phyloP scores from a whole-genome alignment of 1,139 yeast species.

The Yamadazyma triangularis region DNA sequence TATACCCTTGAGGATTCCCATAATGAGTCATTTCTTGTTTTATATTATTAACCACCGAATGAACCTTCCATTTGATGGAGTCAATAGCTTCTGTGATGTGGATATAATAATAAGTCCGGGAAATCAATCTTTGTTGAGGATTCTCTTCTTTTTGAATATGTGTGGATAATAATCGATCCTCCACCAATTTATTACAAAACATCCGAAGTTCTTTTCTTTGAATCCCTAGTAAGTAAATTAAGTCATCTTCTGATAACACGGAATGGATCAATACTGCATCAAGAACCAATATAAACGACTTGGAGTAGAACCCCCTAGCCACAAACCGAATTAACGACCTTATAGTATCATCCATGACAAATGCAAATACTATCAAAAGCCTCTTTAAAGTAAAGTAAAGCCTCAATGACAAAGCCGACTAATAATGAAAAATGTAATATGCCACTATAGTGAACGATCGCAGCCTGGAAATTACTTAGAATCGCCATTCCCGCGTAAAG shows the following conservation, averaged over 20 bases:
- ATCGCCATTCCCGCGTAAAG: no score
- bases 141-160: conserved; percentile 85
- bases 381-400: no score
- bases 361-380: no score
- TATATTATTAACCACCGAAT: conserved; percentile 70
- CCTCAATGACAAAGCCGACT: no score
- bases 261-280: conserved; percentile 91
- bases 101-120: conserved; percentile 79
- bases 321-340: conserved; percentile 52
- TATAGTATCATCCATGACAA: conserved; percentile 38
- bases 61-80: conserved; percentile 94
- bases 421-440: no score
- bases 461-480: no score
- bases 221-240: conserved; percentile 73
- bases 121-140: conserved; percentile 59
- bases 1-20: conserved; percentile 90
- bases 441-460: no score
- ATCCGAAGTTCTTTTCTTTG: conserved; percentile 85
- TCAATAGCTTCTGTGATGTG: conserved; percentile 93
- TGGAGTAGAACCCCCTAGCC: conserved; percentile 81
- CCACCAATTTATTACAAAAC: conserved; percentile 74
- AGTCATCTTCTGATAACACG: conserved; percentile 91
- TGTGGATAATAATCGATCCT: conserved; percentile 66
- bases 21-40: conserved; percentile 78
- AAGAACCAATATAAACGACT: conserved; percentile 75